Base-by-base conservation (phyloP, 116 monocot species). In the Trichopus zeylanicus region DNA sequence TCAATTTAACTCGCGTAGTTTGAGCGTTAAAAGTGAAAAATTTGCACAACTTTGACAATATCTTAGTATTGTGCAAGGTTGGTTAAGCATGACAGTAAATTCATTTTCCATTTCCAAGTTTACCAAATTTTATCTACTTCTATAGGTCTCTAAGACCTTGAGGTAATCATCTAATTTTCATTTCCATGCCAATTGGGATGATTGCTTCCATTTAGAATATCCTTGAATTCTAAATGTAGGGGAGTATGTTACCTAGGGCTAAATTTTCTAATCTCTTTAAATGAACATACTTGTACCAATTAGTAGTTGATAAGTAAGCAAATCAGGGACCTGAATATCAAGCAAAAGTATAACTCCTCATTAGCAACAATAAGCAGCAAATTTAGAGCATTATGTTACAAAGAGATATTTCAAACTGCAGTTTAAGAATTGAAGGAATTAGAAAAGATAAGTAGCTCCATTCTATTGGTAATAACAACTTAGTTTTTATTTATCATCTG, bases 251-350 rank as follows among this genome's bases (percentile, higher is more conserved):
- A 94, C 94, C 94, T 52, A 84, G 48, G 26, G 74, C 75, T 87
- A 87, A 97, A 48, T 87, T 97, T 74, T 97, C 91, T 46, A 87
- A 81, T 48, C 46, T 90, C 72, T 84, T 91, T 53, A 87, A 76
- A 76, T 91, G 91, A 9, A 91, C 91, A 56, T 67, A 37, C 53
- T 77, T 87, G 69, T 90, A 87, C 70, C 82, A 77, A 55, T 97
- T 97, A 31, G 91, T 91, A 15, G 91, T 87, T 34, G 91, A 87
- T 46, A 97, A 75, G 57, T 91, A 87, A 28, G 97, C 87, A 72
- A 78, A n/a, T 53, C 13, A 91, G 60, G 9, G 97, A 97, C 69
- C 94, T 94, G 73, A 56, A 76, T 20, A 57, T 60, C 28, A 39
- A 70, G 21, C 42, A 48, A 53, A 70, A 52, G 19, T n/a, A n/a